These are phyloP conservation scores for Arthrinium puccinioides DNA, from an alignment of 2,329 filamentous ascomycete genomes.

Conservation along the genomic window DNA sequence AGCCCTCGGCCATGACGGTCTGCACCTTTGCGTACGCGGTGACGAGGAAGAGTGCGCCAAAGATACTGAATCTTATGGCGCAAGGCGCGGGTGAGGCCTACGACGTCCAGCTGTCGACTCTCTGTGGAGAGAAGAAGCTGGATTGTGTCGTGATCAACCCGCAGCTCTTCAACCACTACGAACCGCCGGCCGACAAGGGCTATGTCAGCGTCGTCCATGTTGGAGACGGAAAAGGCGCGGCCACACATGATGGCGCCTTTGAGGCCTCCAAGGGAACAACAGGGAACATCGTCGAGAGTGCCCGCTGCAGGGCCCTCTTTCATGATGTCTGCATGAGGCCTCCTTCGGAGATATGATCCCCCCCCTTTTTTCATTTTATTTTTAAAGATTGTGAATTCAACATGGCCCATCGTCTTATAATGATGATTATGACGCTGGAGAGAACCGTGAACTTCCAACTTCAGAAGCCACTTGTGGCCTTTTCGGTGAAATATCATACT, in stretches of 20 bases:
- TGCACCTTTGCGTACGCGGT: constrained; percentile 24
- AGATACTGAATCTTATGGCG: constrained; percentile 20
- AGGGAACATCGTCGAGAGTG: constrained; percentile 25
- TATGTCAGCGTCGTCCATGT: constrained; percentile 12
- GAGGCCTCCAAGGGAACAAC: constrained; percentile 23
- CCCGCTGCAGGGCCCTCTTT: constrained; percentile 26
- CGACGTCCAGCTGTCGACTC: constrained; percentile 23
- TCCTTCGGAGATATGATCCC: no score
- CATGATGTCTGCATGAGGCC: constrained; percentile 6
- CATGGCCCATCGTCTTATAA: no score
- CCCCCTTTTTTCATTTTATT: no score
- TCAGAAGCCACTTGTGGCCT: no score
- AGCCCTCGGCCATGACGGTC: constrained; percentile 14
- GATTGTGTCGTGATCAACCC: constrained; percentile 29
- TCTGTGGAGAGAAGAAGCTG: constrained; percentile 20
- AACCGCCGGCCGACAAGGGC: constrained; percentile 17
- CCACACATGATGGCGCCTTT: constrained; percentile 13
- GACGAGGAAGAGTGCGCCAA: constrained; percentile 20
- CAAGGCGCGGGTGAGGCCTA: constrained; percentile 24
- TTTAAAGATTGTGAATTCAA: no score
- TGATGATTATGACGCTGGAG: no score
- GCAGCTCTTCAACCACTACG: constrained; percentile 26
- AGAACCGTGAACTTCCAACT: no score
- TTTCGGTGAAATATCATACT: no score
- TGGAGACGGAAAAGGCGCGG: constrained; percentile 9